Evolutionary conservation across 352 stramenopile genomes (phyloP).

Genomic region (Pythium aphanidermatum): DNA sequence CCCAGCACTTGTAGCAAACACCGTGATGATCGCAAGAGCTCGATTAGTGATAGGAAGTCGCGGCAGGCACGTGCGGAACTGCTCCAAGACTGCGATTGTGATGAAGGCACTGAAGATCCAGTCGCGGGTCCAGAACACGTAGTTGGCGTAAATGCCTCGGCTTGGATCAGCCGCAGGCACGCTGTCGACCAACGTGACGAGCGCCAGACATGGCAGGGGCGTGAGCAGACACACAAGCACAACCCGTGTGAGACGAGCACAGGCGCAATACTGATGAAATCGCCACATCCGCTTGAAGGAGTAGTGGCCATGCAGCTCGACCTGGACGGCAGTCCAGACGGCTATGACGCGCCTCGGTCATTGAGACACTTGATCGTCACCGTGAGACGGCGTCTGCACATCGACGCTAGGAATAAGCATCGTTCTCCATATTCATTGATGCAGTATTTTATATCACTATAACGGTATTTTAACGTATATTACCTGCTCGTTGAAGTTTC

Average conservation of each 20-base stretch:
- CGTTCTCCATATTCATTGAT: no score
- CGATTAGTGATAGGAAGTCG: background rate
- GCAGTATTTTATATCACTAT: no score
- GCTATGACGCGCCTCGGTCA: background rate
- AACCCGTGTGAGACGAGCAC: background rate
- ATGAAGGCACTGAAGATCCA: slow-evolving; percentile 23
- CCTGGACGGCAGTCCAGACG: slow-evolving; percentile 16
- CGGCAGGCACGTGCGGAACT: slow-evolving; percentile 11
- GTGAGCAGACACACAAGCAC: slow-evolving; percentile 18
- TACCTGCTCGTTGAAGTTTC: no score
- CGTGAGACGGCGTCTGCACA: no score
- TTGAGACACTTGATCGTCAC: background rate
- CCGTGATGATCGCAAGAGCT: background rate
- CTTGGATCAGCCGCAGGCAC: slow-evolving; percentile 15
- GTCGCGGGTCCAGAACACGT: slow-evolving; percentile 25
- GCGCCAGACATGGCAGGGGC: slow-evolving; percentile 24
- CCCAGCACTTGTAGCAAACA: slow-evolving; percentile 17
- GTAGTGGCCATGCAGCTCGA: slow-evolving; percentile 36
- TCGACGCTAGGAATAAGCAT: no score
- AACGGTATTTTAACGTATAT: no score
- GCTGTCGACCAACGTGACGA: slow-evolving; percentile 27
- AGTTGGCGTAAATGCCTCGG: slow-evolving; percentile 26
- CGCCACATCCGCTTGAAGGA: slow-evolving; percentile 18
- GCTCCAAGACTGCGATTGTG: slow-evolving; percentile 18
- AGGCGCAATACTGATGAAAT: slow-evolving; percentile 7